Evolutionary conservation across 352 stramenopile genomes (phyloP), one percentile per base, ranked within the genome.

Genomic region (Pythium aphanidermatum): DNA sequence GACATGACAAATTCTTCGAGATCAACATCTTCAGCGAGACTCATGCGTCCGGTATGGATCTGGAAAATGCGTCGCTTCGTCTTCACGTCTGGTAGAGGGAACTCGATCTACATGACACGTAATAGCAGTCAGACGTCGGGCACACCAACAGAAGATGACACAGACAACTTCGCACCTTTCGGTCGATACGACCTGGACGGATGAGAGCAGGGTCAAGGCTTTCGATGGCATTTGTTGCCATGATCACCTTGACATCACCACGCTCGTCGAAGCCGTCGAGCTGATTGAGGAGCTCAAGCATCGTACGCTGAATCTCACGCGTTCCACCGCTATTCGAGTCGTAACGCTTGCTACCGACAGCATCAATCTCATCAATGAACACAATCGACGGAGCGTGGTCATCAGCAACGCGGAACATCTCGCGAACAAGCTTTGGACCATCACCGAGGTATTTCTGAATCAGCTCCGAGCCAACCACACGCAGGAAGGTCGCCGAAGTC

Each of bases 331-430:
- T 98, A 67, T 83, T 97, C 29, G 90, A 98, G 63, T 99, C 97
- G 77, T 99, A 99, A 41, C 97, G 92, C 66, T 99, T 99, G 53
- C 82, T 98, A 48, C 97, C 97, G 13, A 99, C 95, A 1, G 97
- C 97, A 70, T 99, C 97, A 68, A 99, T 99, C 72, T 99, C 97
- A 74, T 99, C 97, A 64, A 99, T 99, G 70, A 99, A 99, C 27
- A 99, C 96, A 72, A 99, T 99, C 14, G 96, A 98, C 14, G 96
- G 96, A 48, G 92, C 96, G 40, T 98, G 70, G 67, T 99, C 96
- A 59, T 99, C 94, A 5, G 97, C 97, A 43, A 99, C 96, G 13
- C 96, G 83, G 73, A 99, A 99, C 49, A 99, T 92, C 67, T 99
- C 97, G 27, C 97, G 91, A 29, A 99, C 97, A 20, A 99, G 83